Evolutionary conservation across 305 asterid genomes (phyloP).

Genomic region (Withania somnifera): DNA sequence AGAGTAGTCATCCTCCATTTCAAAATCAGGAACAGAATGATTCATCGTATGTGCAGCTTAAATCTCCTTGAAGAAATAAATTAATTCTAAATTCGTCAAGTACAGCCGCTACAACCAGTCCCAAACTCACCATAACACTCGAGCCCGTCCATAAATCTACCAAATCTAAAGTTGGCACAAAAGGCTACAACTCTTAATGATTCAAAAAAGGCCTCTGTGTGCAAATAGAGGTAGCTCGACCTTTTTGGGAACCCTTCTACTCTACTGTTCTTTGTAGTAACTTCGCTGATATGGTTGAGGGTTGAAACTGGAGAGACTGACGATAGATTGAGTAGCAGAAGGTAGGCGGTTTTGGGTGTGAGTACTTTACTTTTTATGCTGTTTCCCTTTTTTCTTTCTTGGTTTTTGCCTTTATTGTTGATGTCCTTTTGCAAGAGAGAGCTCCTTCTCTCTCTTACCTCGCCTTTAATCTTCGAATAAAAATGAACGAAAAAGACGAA

Average conservation of each 20-base stretch:
- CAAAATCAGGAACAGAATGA: constrained; percentile 29
- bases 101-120: neutral
- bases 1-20: constrained; percentile 18
- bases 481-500: constrained; percentile 15
- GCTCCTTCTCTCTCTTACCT: neutral
- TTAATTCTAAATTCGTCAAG: neutral
- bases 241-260: neutral
- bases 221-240: neutral
- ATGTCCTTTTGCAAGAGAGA: constrained; percentile 1
- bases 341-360: neutral
- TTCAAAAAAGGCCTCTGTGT: too few species aligned
- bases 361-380: neutral
- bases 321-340: neutral
- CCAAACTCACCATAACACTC: neutral
- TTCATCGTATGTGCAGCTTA: constrained; percentile 7
- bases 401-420: neutral
- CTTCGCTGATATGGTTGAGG: neutral
- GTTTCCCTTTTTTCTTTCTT: neutral
- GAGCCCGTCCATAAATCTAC: neutral
- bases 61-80: neutral
- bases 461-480: constrained; percentile 1
- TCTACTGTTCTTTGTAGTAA: neutral
- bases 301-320: neutral
- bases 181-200: neutral
- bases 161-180: neutral